Percentiles rank a stretch among this genome's conserved stretches.
phyloP scores from a whole-genome alignment of 139 green algal species.

The Raphidocelis subcapitata region DNA sequence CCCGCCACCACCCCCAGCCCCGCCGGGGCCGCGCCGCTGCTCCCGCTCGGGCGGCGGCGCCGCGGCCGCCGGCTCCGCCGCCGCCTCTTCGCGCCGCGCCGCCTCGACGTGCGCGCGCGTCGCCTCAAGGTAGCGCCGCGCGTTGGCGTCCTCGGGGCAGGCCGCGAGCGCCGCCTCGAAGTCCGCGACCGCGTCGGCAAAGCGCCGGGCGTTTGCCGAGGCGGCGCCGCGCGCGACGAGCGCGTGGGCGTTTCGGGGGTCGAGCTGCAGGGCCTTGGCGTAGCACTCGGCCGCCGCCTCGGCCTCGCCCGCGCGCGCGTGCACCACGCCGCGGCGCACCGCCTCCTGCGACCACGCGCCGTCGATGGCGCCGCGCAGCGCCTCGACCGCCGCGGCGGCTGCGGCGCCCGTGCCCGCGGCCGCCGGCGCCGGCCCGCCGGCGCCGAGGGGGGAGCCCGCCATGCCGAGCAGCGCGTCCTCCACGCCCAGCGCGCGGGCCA shows the following conservation, averaged over 20 bases:
- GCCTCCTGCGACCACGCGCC: conserved; percentile 36
- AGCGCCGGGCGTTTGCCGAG: conserved; percentile 39
- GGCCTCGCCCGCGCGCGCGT: conserved; percentile 41
- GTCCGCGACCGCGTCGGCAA: conserved; percentile 10
- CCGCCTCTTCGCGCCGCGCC: not conserved
- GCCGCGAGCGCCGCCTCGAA: conserved; percentile 43
- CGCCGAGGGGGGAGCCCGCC: conserved; percentile 3
- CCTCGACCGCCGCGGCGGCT: not conserved
- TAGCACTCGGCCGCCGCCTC: conserved; percentile 35
- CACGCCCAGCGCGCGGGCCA: conserved; percentile 22
- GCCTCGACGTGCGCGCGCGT: not conserved
- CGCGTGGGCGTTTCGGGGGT: conserved; percentile 34
- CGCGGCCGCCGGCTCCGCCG: not conserved
- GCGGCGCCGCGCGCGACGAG: conserved; percentile 44
- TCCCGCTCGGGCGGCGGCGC: conserved; percentile 7
- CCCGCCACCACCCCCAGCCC: too few species aligned
- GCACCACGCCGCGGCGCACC: conserved; percentile 26
- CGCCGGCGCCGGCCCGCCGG: not conserved
- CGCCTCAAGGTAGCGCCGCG: conserved; percentile 22
- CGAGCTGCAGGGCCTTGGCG: conserved; percentile 38
- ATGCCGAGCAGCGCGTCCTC: conserved; percentile 7
- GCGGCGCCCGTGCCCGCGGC: not conserved
- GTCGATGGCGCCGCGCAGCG: conserved; percentile 27
- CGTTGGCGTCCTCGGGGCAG: conserved; percentile 33
- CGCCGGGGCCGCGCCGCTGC: too few species aligned